A percentile compares a stretch with the other conserved stretches of the same genome.
Conservation (phyloP, 495 filamentous ascomycete genomes). For the Penicillium longicatenatum region DNA sequence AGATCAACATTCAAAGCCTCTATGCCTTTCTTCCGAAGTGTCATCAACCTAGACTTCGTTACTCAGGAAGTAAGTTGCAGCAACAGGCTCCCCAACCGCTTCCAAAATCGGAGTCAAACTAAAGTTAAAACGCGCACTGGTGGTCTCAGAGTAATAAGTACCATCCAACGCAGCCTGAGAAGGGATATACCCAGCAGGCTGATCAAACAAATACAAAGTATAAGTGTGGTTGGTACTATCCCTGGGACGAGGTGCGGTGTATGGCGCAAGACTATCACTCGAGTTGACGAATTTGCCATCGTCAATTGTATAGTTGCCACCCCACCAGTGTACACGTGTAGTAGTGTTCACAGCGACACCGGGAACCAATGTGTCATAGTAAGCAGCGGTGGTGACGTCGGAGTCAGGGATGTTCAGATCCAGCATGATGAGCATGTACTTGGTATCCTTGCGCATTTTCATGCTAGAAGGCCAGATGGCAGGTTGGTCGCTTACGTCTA, state of each 20-base stretch:
- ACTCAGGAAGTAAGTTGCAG: slow-evolving; percentile 11
- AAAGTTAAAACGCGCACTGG: slow-evolving; percentile 3
- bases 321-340: slow-evolving; percentile 13
- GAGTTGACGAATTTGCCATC: slow-evolving; percentile 9
- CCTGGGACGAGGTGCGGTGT: slow-evolving; percentile 9
- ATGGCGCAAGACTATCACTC: slow-evolving; percentile 7
- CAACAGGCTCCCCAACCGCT: slow-evolving; percentile 10
- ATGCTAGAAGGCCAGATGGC: slow-evolving; percentile 1
- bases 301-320: slow-evolving; percentile 12
- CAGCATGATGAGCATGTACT: slow-evolving; percentile 12
- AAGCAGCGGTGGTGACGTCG: slow-evolving; percentile 10
- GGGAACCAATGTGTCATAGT: slow-evolving; percentile 9
- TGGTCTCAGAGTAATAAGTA: slow-evolving; percentile 4
- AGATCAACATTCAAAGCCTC: too few relatives aligned
- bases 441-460: slow-evolving; percentile 1
- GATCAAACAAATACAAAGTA: slow-evolving; percentile 8
- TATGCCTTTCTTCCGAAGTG: background rate
- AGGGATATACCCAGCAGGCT: slow-evolving; percentile 3
- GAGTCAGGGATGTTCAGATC: slow-evolving; percentile 13
- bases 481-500: slow-evolving; percentile 1
- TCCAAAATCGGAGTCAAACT: slow-evolving; percentile 9
- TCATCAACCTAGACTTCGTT: background rate
- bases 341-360: slow-evolving; percentile 8
- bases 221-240: slow-evolving; percentile 15
- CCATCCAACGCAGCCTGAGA: slow-evolving; percentile 3